Evolutionary conservation across 345 rosid genomes (phyloP).

Genomic region (Hibiscus tridactylites): DNA sequence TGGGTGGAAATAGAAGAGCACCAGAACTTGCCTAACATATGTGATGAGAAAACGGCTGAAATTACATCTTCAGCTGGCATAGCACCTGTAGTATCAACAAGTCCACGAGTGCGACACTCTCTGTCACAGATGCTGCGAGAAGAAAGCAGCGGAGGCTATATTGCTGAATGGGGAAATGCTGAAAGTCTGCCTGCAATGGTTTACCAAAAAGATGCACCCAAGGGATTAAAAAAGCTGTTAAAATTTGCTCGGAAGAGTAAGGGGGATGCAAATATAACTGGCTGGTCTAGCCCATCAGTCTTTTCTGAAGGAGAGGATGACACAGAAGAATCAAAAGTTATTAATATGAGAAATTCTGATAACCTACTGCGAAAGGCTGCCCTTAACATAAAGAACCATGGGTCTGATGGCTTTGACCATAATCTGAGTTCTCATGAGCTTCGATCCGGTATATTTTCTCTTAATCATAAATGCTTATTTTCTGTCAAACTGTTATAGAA

Average conservation of each 20-base stretch:
- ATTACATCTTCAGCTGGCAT: slow-evolving; percentile 23
- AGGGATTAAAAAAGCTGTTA: slow-evolving; percentile 61
- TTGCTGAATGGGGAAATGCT: slow-evolving; percentile 59
- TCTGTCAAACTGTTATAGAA: neutral
- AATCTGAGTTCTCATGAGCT: slow-evolving; percentile 26
- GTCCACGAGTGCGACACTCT: slow-evolving; percentile 58
- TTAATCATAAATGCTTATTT: neutral
- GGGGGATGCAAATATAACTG: slow-evolving; percentile 49
- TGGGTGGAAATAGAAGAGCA: slow-evolving; percentile 60
- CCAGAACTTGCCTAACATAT: slow-evolving; percentile 22
- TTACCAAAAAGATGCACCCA: slow-evolving; percentile 55
- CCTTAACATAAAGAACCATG: slow-evolving; percentile 34
- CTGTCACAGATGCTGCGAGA: slow-evolving; percentile 69
- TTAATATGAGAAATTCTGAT: slow-evolving; percentile 39
- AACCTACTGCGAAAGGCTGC: slow-evolving; percentile 38
- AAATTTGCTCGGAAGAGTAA: slow-evolving; percentile 64
- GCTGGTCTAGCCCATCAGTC: slow-evolving; percentile 58
- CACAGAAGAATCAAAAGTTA: slow-evolving; percentile 37
- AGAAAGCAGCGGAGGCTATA: slow-evolving; percentile 51
- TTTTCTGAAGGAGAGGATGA: slow-evolving; percentile 68
- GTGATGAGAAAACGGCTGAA: slow-evolving; percentile 20
- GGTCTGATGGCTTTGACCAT: slow-evolving; percentile 22
- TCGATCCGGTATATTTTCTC: slow-evolving; percentile 26
- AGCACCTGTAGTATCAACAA: slow-evolving; percentile 27
- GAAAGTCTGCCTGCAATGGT: slow-evolving; percentile 50